Evolutionary conservation across 2,329 filamentous ascomycete species (phyloP).

Genomic region (Ophiostoma sp.): DNA sequence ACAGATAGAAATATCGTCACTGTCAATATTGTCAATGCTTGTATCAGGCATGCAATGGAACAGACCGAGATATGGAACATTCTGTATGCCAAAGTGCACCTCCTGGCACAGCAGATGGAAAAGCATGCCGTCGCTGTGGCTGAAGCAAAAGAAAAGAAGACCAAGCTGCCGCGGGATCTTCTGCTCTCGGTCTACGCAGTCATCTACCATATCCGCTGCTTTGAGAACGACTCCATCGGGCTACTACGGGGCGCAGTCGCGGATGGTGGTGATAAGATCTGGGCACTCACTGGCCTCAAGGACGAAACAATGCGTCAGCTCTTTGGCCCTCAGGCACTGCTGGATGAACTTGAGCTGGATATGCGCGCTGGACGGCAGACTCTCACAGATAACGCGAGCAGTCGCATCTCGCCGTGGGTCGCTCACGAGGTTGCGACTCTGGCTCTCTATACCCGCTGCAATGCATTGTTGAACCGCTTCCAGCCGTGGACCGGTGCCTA

Average conservation of each 20-base stretch:
- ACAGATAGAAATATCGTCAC: neutral
- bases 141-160: neutral
- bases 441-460: neutral
- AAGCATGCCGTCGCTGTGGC: neutral
- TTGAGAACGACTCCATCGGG: neutral
- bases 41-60: neutral
- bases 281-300: neutral
- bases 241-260: neutral
- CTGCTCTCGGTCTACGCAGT: neutral
- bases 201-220: neutral
- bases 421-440: neutral
- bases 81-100: slow-evolving; percentile 2
- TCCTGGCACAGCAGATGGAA: neutral
- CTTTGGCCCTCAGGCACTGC: neutral
- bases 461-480: neutral
- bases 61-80: neutral
- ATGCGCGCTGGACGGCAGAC: neutral
- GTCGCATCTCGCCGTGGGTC: neutral
- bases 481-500: neutral
- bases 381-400: neutral
- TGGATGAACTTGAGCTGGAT: neutral
- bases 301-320: neutral
- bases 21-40: neutral
- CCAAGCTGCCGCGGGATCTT: neutral
- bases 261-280: neutral